phyloP scores from a whole-genome alignment of 768 basidiomycete species.

The Coprinopsis marcescibilis region DNA sequence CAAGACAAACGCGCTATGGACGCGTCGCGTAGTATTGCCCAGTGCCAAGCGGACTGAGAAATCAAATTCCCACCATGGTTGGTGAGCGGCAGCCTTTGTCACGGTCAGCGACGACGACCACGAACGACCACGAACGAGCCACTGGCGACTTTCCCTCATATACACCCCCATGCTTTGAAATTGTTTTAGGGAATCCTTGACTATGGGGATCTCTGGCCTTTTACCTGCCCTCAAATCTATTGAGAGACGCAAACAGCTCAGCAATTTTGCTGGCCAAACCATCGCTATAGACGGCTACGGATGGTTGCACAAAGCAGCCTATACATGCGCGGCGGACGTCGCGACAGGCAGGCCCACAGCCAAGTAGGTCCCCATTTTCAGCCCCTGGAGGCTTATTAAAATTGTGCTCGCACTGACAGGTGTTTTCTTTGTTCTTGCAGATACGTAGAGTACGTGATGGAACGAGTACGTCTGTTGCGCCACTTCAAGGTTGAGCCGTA shows the following conservation, averaged over 20 bases:
- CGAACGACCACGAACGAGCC: too few species aligned
- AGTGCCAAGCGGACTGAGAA: slow-evolving; percentile 1
- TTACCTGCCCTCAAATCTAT: slow-evolving; percentile 89
- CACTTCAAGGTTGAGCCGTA: slow-evolving; percentile 84
- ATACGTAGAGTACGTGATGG: slow-evolving; percentile 97
- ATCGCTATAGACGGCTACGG: slow-evolving; percentile 95
- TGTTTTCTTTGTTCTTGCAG: slow-evolving; percentile 30
- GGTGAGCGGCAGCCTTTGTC: background rate
- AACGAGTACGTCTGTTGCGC: slow-evolving; percentile 77
- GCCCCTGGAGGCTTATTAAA: background rate
- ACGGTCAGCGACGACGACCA: background rate
- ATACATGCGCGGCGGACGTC: slow-evolving; percentile 85
- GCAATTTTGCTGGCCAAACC: slow-evolving; percentile 77
- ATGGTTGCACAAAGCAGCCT: slow-evolving; percentile 87
- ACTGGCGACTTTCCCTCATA: background rate
- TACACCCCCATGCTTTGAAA: background rate
- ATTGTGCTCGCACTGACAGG: background rate
- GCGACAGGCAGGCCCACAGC: slow-evolving; percentile 79
- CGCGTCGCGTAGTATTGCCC: slow-evolving; percentile 3
- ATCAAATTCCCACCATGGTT: slow-evolving; percentile 2
- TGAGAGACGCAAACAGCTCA: slow-evolving; percentile 70
- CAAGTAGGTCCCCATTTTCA: slow-evolving; percentile 51
- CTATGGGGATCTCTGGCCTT: slow-evolving; percentile 90
- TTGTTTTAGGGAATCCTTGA: background rate
- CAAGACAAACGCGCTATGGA: background rate